Evolutionary conservation across 2,329 filamentous ascomycete genomes (phyloP).

Genomic region (Fusarium sp.): DNA sequence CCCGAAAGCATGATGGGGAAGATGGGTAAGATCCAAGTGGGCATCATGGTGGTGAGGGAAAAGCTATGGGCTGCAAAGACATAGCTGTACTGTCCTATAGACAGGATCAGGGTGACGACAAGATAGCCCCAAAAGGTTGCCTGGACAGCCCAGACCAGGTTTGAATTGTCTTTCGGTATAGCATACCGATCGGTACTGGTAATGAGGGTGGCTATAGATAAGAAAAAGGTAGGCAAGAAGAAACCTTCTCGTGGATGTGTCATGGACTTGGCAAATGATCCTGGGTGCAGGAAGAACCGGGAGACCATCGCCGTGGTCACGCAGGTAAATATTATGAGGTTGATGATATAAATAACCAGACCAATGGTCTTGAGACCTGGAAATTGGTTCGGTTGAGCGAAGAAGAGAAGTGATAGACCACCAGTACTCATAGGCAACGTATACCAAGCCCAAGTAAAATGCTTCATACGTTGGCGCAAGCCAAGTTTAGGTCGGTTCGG

Average conservation of each 20-base stretch:
- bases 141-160: constrained; percentile 67
- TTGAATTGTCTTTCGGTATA: constrained; percentile 61
- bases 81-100: constrained; percentile 73
- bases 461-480: constrained; percentile 57
- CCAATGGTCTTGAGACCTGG: constrained; percentile 70
- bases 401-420: constrained; percentile 72
- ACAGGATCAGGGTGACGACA: constrained; percentile 64
- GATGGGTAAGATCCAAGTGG: constrained; percentile 78
- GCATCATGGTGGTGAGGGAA: constrained; percentile 73
- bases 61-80: constrained; percentile 69
- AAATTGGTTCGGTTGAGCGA: constrained; percentile 70
- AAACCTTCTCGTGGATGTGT: constrained; percentile 73
- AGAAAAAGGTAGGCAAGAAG: constrained; percentile 76
- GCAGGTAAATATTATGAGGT: constrained; percentile 69
- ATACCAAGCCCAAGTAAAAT: constrained; percentile 80
- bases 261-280: constrained; percentile 63
- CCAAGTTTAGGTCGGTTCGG: constrained; percentile 46
- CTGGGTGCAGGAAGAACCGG: constrained; percentile 69
- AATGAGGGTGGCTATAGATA: constrained; percentile 73
- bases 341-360: constrained; percentile 71
- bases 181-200: constrained; percentile 72
- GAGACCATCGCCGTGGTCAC: constrained; percentile 63
- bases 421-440: constrained; percentile 80
- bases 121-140: constrained; percentile 77
- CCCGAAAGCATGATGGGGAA: constrained; percentile 79